Conservation (phyloP, 805 yeast genomes). For the Candida golubevii region DNA sequence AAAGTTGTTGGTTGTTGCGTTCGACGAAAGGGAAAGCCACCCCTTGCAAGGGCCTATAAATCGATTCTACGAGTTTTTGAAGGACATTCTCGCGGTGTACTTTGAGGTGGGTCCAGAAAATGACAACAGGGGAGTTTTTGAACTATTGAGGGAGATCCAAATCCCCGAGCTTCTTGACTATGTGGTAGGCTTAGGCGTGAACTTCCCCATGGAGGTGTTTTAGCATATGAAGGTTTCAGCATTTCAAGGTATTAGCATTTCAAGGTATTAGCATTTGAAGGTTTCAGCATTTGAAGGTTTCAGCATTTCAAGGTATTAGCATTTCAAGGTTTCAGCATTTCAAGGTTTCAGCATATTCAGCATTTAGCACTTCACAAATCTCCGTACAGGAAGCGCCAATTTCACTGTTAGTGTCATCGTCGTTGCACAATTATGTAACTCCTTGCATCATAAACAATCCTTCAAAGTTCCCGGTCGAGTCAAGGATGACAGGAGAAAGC, state of each 20-base stretch:
- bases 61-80: conserved; percentile 3
- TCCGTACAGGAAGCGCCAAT: neutral
- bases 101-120: conserved; percentile 2
- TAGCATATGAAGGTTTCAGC: neutral
- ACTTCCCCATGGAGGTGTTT: conserved; percentile 9
- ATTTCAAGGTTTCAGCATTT: too few species aligned
- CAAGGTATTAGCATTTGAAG: too few species aligned
- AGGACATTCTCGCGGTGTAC: conserved; percentile 1
- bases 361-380: neutral
- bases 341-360: too few species aligned
- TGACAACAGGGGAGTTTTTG: conserved; percentile 11
- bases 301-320: neutral
- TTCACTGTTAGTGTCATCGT: neutral
- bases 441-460: neutral
- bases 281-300: conserved; percentile 1
- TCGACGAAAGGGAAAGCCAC: conserved; percentile 5
- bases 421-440: neutral
- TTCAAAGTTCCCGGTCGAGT: too few species aligned
- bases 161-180: conserved; percentile 16
- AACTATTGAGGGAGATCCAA: conserved; percentile 8
- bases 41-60: conserved; percentile 4
- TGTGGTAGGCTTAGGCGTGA: conserved; percentile 13
- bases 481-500: too few species aligned
- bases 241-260: neutral
- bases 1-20: conserved; percentile 4